Conservation (phyloP, 2,329 filamentous ascomycete species). For the Beauveria pseudobassiana region DNA sequence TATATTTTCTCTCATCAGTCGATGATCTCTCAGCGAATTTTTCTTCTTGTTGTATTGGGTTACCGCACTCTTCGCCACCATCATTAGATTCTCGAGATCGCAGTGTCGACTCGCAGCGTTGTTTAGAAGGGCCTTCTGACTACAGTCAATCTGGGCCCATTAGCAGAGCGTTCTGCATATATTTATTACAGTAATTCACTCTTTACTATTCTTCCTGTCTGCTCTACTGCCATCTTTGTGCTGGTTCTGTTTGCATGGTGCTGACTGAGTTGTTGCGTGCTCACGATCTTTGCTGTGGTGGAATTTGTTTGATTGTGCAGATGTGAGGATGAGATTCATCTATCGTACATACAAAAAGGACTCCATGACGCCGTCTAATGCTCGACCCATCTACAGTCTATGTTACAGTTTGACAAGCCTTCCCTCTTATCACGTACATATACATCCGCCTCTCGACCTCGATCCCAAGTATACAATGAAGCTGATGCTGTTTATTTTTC, state of each 20-base stretch:
- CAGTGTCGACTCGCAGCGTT: neutral
- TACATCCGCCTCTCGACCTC: neutral
- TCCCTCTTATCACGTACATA: conserved; percentile 7
- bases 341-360: conserved; percentile 11
- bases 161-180: conserved; percentile 6
- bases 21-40: neutral
- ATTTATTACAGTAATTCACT: neutral
- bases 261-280: too few species aligned
- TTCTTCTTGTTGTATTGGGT: conserved; percentile 4
- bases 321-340: conserved; percentile 9
- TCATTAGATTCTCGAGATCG: conserved; percentile 7
- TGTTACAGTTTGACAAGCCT: conserved; percentile 26
- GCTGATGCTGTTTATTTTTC: conserved; percentile 9
- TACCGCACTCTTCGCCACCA: neutral
- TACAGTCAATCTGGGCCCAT: neutral
- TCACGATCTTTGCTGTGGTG: neutral
- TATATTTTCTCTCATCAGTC: conserved; percentile 4
- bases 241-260: too few species aligned
- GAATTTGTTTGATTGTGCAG: neutral
- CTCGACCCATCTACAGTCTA: conserved; percentile 28
- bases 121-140: neutral
- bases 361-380: conserved; percentile 17
- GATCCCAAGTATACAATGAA: conserved; percentile 2
- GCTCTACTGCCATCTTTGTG: too few species aligned
- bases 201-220: neutral